Base-by-base conservation (phyloP, 495 filamentous ascomycete species). In the Aspergillus asperescens region DNA sequence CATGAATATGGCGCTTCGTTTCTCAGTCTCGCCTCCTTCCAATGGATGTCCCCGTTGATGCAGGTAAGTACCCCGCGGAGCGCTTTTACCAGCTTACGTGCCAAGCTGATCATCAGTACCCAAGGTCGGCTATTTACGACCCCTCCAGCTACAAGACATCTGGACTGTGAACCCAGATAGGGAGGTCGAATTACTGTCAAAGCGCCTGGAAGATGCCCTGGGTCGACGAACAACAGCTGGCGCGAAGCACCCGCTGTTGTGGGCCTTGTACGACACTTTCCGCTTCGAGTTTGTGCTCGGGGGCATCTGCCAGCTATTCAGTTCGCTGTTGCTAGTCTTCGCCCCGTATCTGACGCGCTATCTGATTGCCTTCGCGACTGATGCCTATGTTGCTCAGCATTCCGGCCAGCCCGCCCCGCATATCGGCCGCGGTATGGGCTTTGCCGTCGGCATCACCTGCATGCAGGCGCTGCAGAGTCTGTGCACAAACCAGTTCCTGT, bases 211-310 rank as follows among this genome's bases (percentile, higher is more conserved):
- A 19, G 76, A 71, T 28, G 80, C 86, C 0, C 88, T 96, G 60
- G 69, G 85, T 51, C 77, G 73, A 46, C 80, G 90, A 5, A 74
- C 80, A 5, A 75, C 74, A 29, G 73, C 80, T 20, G 87, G 88
- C 20, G 81, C 82, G 31, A 86, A 88, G 58, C 79, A 86, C 51
- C 87, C 91, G 0, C 72, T 98, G 9, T 58, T 88, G 9, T 86
- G 81, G 73, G 88, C 92, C 5, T 60, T 98, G 42, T 87, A 93
- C 67, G 91, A 96, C 55, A 89, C 88, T 2, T 94, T 93, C 75
- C 82, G 85, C 57, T 70, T 74, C 51, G 91, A 96, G 62, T 95
- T 98, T 62, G 82, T 87, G 73, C 57, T 94, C 12, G 90, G 90
- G 24, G 92, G 87, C 4, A 48, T 83, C 28, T 94, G 87, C 61